Evolutionary conservation across 2,329 filamentous ascomycete species (phyloP).

Genomic region (Penicillium griseofulvum): DNA sequence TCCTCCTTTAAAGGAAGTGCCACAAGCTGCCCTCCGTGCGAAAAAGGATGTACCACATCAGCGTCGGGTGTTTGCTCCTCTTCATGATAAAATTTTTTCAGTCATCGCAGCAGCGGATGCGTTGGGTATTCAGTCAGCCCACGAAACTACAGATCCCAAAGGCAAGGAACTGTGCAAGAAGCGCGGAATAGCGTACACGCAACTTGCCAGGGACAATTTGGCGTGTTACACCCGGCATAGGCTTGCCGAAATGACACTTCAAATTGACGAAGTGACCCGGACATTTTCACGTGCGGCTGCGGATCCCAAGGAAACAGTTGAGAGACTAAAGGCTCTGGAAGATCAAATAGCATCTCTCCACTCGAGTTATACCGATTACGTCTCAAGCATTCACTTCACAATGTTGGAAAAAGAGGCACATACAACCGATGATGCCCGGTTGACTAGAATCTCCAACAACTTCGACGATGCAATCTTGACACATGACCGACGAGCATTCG

Average conservation of each 20-base stretch:
- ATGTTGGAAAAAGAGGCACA: conserved; percentile 28
- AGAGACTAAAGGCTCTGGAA: conserved; percentile 24
- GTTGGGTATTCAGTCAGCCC: background rate
- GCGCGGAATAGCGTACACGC: conserved; percentile 4
- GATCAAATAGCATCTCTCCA: conserved; percentile 16
- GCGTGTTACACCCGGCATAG: conserved; percentile 12
- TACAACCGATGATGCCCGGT: conserved; percentile 55
- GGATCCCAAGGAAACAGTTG: conserved; percentile 17
- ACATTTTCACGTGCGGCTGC: conserved; percentile 27
- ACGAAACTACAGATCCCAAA: background rate
- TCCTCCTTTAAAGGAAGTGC: conserved; percentile 24
- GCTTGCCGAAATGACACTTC: conserved; percentile 16
- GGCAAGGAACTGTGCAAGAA: conserved; percentile 2
- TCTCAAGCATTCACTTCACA: conserved; percentile 30
- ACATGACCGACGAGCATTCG: conserved; percentile 69
- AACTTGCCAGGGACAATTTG: conserved; percentile 30
- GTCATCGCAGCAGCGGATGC: conserved; percentile 24
- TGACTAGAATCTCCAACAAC: conserved; percentile 30
- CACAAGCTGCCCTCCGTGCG: conserved; percentile 17
- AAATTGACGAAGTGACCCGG: conserved; percentile 31
- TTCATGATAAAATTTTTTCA: conserved; percentile 31
- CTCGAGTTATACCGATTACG: background rate
- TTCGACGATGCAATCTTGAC: conserved; percentile 53
- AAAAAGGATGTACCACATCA: conserved; percentile 24
- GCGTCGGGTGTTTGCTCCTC: conserved; percentile 38